A percentile compares a stretch with the other conserved stretches of the same genome.
Conservation (phyloP, 2,329 filamentous ascomycete genomes). For the Lecanosticta acicola region DNA sequence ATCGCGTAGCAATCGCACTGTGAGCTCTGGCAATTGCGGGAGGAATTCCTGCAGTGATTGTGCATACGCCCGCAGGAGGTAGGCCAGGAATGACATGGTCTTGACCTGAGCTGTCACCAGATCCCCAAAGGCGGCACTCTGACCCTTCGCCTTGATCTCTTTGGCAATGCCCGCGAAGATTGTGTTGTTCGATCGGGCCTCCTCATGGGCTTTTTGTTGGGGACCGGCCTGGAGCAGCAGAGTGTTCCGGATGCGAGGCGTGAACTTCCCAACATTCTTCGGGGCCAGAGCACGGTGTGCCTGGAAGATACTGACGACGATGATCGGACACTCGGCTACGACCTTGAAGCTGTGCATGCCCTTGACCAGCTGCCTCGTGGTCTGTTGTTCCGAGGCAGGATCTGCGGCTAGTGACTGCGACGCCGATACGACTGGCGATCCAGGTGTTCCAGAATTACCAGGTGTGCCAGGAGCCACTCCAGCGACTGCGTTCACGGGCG, state of each 20-base stretch:
- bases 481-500: slow-evolving; percentile 52
- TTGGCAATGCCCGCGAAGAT: slow-evolving; percentile 91
- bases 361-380: slow-evolving; percentile 73
- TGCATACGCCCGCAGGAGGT: slow-evolving; percentile 81
- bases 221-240: slow-evolving; percentile 84
- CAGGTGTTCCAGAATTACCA: slow-evolving; percentile 59
- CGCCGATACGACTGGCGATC: slow-evolving; percentile 78
- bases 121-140: slow-evolving; percentile 77
- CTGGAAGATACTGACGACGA: slow-evolving; percentile 97
- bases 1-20: slow-evolving; percentile 85
- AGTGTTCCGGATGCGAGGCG: slow-evolving; percentile 88
- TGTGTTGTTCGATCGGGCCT: slow-evolving; percentile 70
- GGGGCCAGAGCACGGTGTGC: slow-evolving; percentile 75
- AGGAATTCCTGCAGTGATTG: slow-evolving; percentile 85
- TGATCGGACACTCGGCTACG: slow-evolving; percentile 93
- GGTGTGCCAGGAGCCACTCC: slow-evolving; percentile 59
- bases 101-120: slow-evolving; percentile 98
- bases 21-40: slow-evolving; percentile 75
- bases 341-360: slow-evolving; percentile 99
- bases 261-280: slow-evolving; percentile 83
- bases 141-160: slow-evolving; percentile 75
- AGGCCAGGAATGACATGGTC: slow-evolving; percentile 97
- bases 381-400: slow-evolving; percentile 67
- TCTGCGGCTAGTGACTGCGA: slow-evolving; percentile 51
- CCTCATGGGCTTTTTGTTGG: slow-evolving; percentile 83